A percentile compares a stretch with the other conserved stretches of the same genome.
Conservation (phyloP, 345 rosid species). For the Syzygium jambos region DNA sequence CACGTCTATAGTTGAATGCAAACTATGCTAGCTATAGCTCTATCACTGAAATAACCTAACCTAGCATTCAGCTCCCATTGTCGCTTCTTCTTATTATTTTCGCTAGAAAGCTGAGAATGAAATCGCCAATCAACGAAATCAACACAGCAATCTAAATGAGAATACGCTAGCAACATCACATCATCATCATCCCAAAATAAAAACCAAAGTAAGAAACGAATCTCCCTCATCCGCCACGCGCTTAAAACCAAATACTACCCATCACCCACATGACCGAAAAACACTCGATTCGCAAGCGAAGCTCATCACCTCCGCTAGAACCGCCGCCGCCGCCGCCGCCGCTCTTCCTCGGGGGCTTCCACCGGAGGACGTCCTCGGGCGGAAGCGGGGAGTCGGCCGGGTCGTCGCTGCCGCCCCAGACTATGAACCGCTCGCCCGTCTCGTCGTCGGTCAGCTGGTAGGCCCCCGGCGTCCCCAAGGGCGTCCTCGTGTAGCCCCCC, state of each 20-base stretch:
- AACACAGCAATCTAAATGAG: too few relatives aligned
- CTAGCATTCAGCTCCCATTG: not conserved
- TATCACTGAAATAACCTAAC: not conserved
- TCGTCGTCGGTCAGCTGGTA: slow-evolving; percentile 25
- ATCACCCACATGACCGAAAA: not conserved
- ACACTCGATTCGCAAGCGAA: not conserved
- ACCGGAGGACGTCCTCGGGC: slow-evolving; percentile 18
- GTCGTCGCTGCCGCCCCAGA: slow-evolving; percentile 26
- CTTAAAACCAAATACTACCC: not conserved
- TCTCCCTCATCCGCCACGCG: not conserved
- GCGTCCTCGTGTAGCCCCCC: slow-evolving; percentile 18
- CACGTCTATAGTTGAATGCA: not conserved
- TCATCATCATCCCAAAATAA: too few relatives aligned
- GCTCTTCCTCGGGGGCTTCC: slow-evolving; percentile 4
- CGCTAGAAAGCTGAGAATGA: not conserved
- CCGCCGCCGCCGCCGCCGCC: not conserved
- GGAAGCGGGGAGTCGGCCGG: slow-evolving; percentile 14
- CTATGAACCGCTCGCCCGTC: slow-evolving; percentile 41
- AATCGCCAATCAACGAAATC: too few relatives aligned
- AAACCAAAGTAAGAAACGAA: too few relatives aligned
- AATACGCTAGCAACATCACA: too few relatives aligned
- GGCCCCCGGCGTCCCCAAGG: slow-evolving; percentile 32
- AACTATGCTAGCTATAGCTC: not conserved
- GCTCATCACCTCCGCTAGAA: not conserved
- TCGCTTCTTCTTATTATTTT: not conserved